Conservation (phyloP, 352 stramenopile species). For the Phytophthora pini region DNA sequence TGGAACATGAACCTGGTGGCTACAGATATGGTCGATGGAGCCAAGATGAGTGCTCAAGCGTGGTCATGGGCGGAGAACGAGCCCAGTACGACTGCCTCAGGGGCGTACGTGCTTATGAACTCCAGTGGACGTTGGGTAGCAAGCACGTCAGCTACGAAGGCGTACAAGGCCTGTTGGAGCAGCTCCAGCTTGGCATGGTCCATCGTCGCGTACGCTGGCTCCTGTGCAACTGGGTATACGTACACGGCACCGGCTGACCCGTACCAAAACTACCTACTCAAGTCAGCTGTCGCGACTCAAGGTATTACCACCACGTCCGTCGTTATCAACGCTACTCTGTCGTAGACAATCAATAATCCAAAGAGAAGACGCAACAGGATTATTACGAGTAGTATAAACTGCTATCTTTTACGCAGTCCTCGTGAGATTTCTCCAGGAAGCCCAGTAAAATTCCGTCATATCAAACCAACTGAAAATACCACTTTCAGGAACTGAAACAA, state of each 20-base stretch:
- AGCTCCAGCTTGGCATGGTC: conserved; percentile 41
- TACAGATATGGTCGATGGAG: conserved; percentile 46
- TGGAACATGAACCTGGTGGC: conserved; percentile 67
- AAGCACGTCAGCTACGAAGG: conserved; percentile 29
- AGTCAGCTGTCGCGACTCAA: conserved; percentile 34
- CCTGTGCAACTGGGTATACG: conserved; percentile 35
- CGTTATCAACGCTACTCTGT: conserved; percentile 47
- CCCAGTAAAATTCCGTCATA: too few relatives aligned
- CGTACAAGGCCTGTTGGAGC: conserved; percentile 54
- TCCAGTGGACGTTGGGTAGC: conserved; percentile 41
- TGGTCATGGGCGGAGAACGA: conserved; percentile 64
- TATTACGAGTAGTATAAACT: too few relatives aligned
- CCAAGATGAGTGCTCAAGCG: conserved; percentile 52
- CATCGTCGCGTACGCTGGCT: conserved; percentile 32
- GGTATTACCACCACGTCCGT: conserved; percentile 44
- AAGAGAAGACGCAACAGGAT: background rate
- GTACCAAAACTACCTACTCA: conserved; percentile 64
- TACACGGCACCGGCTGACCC: conserved; percentile 44
- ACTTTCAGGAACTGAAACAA: too few relatives aligned
- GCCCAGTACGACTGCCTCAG: conserved; percentile 31
- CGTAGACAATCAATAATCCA: conserved; percentile 8
- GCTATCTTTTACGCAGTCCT: too few relatives aligned
- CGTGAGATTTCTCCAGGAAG: too few relatives aligned
- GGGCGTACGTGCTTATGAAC: conserved; percentile 43
- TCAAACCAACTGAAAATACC: too few relatives aligned